Conservation (phyloP, 2,329 filamentous ascomycete genomes). For the Epichloe coenophiala region DNA sequence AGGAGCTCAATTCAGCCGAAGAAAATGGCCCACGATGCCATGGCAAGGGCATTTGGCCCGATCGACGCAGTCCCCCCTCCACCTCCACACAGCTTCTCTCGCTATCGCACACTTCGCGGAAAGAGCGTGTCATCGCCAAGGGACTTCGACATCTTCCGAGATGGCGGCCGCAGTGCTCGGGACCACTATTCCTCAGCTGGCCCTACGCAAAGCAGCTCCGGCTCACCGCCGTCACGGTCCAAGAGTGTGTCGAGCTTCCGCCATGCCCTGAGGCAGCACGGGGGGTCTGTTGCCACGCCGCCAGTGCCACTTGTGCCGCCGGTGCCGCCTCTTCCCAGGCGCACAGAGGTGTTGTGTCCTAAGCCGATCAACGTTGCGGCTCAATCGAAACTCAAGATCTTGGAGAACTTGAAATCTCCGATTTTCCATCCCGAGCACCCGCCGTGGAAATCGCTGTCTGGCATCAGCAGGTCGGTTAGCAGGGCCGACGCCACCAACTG, state of each 20-base stretch:
- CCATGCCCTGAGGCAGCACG: neutral
- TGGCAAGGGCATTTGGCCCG: constrained; percentile 1
- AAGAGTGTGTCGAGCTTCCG: constrained; percentile 8
- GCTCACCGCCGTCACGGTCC: constrained; percentile 6
- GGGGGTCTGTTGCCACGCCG: neutral
- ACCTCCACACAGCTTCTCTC: constrained; percentile 13
- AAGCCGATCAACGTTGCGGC: constrained; percentile 5
- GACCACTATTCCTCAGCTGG: neutral
- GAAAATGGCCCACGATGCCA: constrained; percentile 4
- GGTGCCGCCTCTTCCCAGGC: neutral
- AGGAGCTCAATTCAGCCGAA: neutral
- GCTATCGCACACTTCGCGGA: constrained; percentile 20
- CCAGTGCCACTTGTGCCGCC: neutral
- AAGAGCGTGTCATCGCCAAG: constrained; percentile 20
- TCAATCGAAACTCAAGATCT: constrained; percentile 2
- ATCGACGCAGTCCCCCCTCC: constrained; percentile 9
- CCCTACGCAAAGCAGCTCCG: neutral
- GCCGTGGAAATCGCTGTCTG: constrained; percentile 1
- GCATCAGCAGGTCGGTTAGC: constrained; percentile 1
- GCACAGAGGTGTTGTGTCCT: constrained; percentile 1
- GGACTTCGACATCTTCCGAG: constrained; percentile 18
- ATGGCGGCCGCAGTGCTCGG: constrained; percentile 3
- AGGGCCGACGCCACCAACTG: neutral
- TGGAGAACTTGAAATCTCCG: constrained; percentile 5
- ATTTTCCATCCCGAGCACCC: neutral